Evolutionary conservation across 2,329 filamentous ascomycete genomes (phyloP), one percentile per base, ranked within the genome.

Genomic region (Talaromyces sp.): DNA sequence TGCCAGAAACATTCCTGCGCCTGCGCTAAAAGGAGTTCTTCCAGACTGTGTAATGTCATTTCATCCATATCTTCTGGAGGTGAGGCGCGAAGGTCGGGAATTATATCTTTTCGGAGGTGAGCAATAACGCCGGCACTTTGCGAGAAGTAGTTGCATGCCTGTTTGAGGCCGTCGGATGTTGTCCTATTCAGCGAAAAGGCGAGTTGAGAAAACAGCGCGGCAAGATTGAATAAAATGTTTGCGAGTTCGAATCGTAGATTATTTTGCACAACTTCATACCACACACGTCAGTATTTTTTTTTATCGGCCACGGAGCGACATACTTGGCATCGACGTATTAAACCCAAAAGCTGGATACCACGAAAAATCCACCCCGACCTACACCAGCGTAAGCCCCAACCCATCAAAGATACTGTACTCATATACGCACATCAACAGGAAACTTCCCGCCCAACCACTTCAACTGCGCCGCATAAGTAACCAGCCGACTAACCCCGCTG

Each of bases 1-100:
- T 95, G 90, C 95, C 95, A 99, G 78, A 95, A 98, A 75, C 93
- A 98, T 79, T 99, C 95, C 74, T 99, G 95, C 33, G 90, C 93
- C 75, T 99, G 93, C 0, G 93, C 94, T 10, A 99, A 84, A 75
- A 96, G 87, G 35, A 99, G 84, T 75, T 94, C 87, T 70, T 91
- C 87, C 54, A 98, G 80, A 61, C 91, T 92, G 71, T 94, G 90
- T 57, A 99, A 83, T 0, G 93, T 97, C 73, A 91, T 86, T 60
- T 87, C 85, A 72, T 99, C 95, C 93, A 99, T 96, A 74, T 99
- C 95, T 74, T 98, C 95, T 1, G 95, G 93, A 0, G 93, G 92
- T 14, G 90, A 87, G 1, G 90, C 86, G 66, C 93, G 89, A 72
- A 98, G 82, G 70, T 97, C 93, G 1, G 93, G 91, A 1, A 97